Percentiles rank a stretch among this genome's conserved stretches.
Conservation (phyloP, 2,329 filamentous ascomycete species). For the Alternaria solani region DNA sequence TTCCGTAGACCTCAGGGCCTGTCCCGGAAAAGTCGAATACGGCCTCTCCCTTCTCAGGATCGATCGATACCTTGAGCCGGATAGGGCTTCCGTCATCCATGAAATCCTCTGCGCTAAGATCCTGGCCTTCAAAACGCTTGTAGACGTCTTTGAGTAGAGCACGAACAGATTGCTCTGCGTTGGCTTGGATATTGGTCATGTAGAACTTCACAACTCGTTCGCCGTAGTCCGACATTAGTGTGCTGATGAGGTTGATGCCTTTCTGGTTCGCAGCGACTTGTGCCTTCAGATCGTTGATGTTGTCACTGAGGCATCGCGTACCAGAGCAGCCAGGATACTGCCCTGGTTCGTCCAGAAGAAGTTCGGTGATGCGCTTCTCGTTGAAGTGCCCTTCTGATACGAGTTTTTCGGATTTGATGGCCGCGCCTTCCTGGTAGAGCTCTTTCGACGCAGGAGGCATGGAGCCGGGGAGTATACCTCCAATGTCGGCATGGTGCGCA, state of each 20-base stretch:
- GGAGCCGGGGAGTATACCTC: constrained; percentile 80
- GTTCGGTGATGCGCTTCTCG: constrained; percentile 75
- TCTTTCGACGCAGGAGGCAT: constrained; percentile 80
- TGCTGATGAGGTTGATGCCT: constrained; percentile 78
- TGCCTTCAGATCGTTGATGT: constrained; percentile 85
- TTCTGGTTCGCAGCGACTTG: constrained; percentile 89
- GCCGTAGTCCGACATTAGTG: constrained; percentile 79
- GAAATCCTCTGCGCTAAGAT: constrained; percentile 78
- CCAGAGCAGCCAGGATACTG: constrained; percentile 78
- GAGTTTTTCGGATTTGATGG: constrained; percentile 69
- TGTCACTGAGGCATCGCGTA: constrained; percentile 80
- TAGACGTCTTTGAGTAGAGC: constrained; percentile 76
- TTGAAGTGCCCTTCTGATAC: constrained; percentile 81
- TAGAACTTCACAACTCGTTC: constrained; percentile 81
- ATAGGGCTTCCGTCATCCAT: constrained; percentile 90
- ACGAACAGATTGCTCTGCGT: constrained; percentile 78
- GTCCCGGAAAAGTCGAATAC: constrained; percentile 82
- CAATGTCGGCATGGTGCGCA: constrained; percentile 85
- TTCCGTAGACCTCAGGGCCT: constrained; percentile 79
- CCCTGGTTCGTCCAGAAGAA: constrained; percentile 77
- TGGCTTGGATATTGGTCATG: constrained; percentile 83
- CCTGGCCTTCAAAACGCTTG: constrained; percentile 71
- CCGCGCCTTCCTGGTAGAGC: constrained; percentile 64
- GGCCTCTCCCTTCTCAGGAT: constrained; percentile 76
- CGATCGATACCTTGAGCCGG: constrained; percentile 75